Percentiles rank a stretch among this genome's conserved stretches.
Conservation (phyloP, 257 asterid species). For the Lycium barbarum region DNA sequence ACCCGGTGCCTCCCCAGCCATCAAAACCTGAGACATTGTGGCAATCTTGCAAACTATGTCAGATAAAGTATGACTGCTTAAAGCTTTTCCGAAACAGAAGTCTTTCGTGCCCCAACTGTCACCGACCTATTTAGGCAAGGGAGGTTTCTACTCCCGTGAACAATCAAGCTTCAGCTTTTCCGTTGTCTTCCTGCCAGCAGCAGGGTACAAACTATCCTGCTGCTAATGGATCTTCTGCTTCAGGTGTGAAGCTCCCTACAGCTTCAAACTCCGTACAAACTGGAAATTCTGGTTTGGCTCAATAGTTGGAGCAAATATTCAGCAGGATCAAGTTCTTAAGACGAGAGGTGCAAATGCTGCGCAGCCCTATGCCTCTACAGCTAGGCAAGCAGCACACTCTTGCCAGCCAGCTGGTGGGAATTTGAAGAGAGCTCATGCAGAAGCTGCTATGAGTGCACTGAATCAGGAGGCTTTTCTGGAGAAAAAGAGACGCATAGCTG, state of each 20-base stretch:
- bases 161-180: background rate
- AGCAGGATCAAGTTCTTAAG: conserved; percentile 24
- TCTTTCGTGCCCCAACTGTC: too few species aligned
- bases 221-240: conserved; percentile 24
- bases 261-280: conserved; percentile 16
- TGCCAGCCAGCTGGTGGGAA: conserved; percentile 29
- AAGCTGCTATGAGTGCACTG: background rate
- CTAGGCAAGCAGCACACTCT: conserved; percentile 28
- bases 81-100: too few species aligned
- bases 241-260: conserved; percentile 25
- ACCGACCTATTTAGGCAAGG: too few species aligned
- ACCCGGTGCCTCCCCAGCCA: conserved; percentile 25
- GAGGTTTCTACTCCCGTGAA: conserved; percentile 44
- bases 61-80: too few species aligned
- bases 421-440: conserved; percentile 41
- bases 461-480: too few species aligned
- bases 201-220: conserved; percentile 28
- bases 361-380: conserved; percentile 28
- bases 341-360: conserved; percentile 31
- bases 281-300: conserved; percentile 13
- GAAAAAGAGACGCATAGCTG: conserved; percentile 48
- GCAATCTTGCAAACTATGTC: too few species aligned
- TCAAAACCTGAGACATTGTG: background rate
- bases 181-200: conserved; percentile 27
- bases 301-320: conserved; percentile 12